Percentiles rank a stretch among this genome's conserved stretches.
These are phyloP conservation scores for Fusarium sp. DNA, from an alignment of 2,329 filamentous ascomycete species.

Conservation along the genomic window DNA sequence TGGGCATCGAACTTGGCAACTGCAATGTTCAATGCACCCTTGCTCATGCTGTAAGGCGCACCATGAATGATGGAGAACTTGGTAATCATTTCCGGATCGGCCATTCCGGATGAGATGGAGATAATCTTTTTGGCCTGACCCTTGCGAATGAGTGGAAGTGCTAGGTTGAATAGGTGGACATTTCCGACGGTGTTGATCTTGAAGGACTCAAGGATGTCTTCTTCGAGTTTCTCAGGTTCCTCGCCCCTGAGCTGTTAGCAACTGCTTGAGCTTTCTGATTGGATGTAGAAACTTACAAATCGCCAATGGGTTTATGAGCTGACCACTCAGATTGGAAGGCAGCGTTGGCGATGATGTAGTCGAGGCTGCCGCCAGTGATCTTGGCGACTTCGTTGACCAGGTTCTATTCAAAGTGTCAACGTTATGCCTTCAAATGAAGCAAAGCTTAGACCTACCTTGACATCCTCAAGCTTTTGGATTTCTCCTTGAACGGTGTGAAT, in stretches of 20 bases:
- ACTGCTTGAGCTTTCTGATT: too few relatives aligned
- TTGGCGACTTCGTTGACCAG: conserved; percentile 45
- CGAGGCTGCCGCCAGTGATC: conserved; percentile 57
- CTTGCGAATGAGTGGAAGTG: conserved; percentile 64
- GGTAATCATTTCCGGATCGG: conserved; percentile 59
- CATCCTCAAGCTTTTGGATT: not conserved
- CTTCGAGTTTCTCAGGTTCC: conserved; percentile 22
- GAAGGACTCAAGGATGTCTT: conserved; percentile 47
- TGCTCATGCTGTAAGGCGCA: conserved; percentile 61
- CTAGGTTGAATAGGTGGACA: conserved; percentile 65
- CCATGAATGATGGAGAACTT: conserved; percentile 51
- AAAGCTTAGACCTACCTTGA: conserved; percentile 12
- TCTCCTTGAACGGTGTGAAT: conserved; percentile 35
- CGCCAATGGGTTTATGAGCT: conserved; percentile 27
- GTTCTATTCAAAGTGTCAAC: not conserved
- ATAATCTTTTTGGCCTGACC: conserved; percentile 67
- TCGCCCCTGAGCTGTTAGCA: conserved; percentile 1
- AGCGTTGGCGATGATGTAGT: conserved; percentile 67
- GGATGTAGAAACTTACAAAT: conserved; percentile 14
- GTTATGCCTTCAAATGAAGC: accelerated
- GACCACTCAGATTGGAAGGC: conserved; percentile 51
- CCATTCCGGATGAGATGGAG: conserved; percentile 61
- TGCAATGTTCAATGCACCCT: conserved; percentile 65
- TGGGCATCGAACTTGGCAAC: conserved; percentile 66
- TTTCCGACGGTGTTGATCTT: conserved; percentile 65